Evolutionary conservation across 495 filamentous ascomycete genomes (phyloP), one percentile per base, ranked within the genome.

Genomic region (Aeminium ludgeri): DNA sequence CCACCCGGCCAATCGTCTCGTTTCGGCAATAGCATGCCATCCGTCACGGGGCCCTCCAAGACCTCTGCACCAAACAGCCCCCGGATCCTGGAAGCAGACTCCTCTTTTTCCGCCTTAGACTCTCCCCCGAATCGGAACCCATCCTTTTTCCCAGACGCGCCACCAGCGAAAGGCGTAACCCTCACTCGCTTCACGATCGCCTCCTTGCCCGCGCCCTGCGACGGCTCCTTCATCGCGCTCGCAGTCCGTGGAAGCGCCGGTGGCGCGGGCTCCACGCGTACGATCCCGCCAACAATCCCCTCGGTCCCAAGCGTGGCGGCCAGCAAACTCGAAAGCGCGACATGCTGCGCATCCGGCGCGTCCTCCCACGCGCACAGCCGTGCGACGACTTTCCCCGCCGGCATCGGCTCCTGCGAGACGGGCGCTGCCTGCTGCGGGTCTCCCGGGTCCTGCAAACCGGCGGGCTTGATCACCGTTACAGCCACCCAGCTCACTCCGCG

Each of bases 71-170:
- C 56, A 58, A 66, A 58, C 52, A 65, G 59, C 56, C 69, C 61
- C 36, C 59, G 56, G 36, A 80, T 61, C 32, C 64, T 64, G 48
- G 66, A 70, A 2, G 66, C 62, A 30, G 78, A 66, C 46, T 81
- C 76, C 56, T 86, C 76, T 33, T 71, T 64, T 48, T 85, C 78
- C 7, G 74, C 69, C 41, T 80, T 81, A 6, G 82, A 80, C 44
- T 92, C 82, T 6, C 83, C 81, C 4, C 91, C 91, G 54, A 95
- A 94, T 53, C 79, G 86, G 15, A 96, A 61, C 0, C 81, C 78
- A 29, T 72, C 68, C 12, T 63, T 64, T 17, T 69, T 60, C 38
- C 69, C 72, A 12, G 64, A 56, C 1, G 59, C 56, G 20, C 71
- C 60, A 1, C 66, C 59, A 7, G 70, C 59, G 48, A 94, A 93